A percentile compares a stretch with the other conserved stretches of the same genome.
These are phyloP conservation scores for Russula emetica DNA, from an alignment of 768 basidiomycete genomes.

Conservation along the genomic window DNA sequence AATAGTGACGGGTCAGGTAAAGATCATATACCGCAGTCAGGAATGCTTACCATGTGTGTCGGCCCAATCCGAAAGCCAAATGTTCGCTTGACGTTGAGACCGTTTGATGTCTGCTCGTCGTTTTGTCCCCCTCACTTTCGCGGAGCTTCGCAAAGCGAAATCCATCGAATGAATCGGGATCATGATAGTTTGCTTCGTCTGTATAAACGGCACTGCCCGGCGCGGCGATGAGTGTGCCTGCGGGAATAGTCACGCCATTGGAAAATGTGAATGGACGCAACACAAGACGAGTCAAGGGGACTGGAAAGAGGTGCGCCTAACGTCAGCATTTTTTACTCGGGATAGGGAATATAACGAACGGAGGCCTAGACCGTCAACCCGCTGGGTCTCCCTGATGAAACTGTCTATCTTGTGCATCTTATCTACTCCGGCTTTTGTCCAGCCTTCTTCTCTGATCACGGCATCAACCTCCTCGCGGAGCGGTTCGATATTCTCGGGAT, in stretches of 20 bases:
- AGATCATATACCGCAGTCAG: background rate
- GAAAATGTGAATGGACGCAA: constrained; percentile 34
- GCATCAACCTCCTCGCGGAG: constrained; percentile 30
- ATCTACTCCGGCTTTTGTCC: constrained; percentile 11
- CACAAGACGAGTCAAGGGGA: constrained; percentile 27
- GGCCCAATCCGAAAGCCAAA: background rate
- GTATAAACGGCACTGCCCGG: constrained; percentile 36
- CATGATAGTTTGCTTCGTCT: constrained; percentile 42
- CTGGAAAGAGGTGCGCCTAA: constrained; percentile 12
- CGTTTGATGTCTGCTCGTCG: background rate
- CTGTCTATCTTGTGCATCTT: constrained; percentile 36
- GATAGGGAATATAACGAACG: background rate
- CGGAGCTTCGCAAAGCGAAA: constrained; percentile 29
- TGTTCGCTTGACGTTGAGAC: background rate
- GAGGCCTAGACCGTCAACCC: constrained; percentile 24
- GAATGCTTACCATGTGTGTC: background rate
- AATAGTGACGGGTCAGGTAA: background rate
- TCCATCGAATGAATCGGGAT: constrained; percentile 40
- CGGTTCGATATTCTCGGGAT: constrained; percentile 29
- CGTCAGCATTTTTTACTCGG: too few relatives aligned
- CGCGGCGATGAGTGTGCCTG: constrained; percentile 38
- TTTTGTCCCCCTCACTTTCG: constrained; percentile 26
- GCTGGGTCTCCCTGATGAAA: constrained; percentile 35
- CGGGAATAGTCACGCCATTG: constrained; percentile 38
- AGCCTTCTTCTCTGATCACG: constrained; percentile 17